Evolutionary conservation across 202 grass and related monocot genomes (phyloP), one percentile per base, ranked within the genome.

Genomic region (Eragrostis tef): DNA sequence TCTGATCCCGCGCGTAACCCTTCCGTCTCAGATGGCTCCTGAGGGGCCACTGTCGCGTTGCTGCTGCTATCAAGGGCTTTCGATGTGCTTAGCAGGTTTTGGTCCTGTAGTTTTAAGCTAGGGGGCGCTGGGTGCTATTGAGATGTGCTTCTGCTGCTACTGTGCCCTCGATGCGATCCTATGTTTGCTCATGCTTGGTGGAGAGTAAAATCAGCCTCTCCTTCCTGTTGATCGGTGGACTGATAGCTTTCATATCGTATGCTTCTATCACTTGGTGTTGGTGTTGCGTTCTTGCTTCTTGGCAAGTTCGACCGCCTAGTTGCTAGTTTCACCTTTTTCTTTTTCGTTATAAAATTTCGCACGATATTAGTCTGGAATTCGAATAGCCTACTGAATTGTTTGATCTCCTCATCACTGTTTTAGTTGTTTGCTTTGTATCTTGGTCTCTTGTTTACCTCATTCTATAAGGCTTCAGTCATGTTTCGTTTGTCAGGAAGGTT

Each of bases 371-470:
- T 41, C 19, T 47, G 14, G 13, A 10, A 31, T 21, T 66, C 2
- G 47, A 49, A 47, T 56, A 26, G 56, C 47, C 42, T 70, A 42
- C 45, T 39, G 7, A 14, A 27, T 9, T 8, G 16, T 79, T 61
- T 44, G 51, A 58, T 79, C 42, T 60, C 22, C 21, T 6, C 71
- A 60, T 8, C 64, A 44, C 11, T 77, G 24, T 87, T 71, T 77
- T 26, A 36, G 49, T 10, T 48, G 27, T 72, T 71, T 48, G 20
- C 25, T 77, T 57, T 16, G 17, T 54, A 81, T 69, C 52, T 52
- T 26, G 27, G 36, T 6, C 29, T 70, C 75, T 79, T 48, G 5
- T 81, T 43, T 51, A 17, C 65, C 31, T 71, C 34, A 25, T 71
- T 85, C 16, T 17, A 25, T 50, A 11, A 49, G 14, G 41, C 39